phyloP scores from a whole-genome alignment of 139 green algal genomes.

The Pleodorina starrii region DNA sequence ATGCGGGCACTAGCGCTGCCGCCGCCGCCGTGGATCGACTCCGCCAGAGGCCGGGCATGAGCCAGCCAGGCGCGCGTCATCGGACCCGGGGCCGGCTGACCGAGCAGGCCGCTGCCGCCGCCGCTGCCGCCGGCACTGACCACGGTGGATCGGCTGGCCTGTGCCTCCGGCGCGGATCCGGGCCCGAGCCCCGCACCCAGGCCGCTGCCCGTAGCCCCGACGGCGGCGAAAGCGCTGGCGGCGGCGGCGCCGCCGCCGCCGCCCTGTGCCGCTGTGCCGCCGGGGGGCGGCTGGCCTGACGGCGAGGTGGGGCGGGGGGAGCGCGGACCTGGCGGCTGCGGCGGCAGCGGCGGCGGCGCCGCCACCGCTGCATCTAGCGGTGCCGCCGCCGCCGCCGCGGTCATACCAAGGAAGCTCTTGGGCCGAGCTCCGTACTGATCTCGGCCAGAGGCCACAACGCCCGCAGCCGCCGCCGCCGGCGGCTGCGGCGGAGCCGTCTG shows the following conservation, averaged over 20 bases:
- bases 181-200: too few species aligned
- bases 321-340: not conserved
- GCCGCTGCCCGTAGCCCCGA: too few species aligned
- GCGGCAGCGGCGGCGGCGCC: not conserved
- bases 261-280: too few species aligned
- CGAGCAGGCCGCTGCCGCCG: not conserved
- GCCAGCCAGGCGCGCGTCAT: conserved; percentile 11
- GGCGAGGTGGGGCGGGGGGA: not conserved
- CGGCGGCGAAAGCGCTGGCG: not conserved
- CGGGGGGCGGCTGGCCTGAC: not conserved
- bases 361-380: not conserved
- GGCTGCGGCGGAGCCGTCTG: too few species aligned
- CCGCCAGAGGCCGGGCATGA: not conserved
- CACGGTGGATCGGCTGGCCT: not conserved
- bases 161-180: not conserved
- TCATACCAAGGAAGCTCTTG: not conserved
- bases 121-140: not conserved
- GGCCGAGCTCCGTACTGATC: too few species aligned
- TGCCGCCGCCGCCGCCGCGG: too few species aligned
- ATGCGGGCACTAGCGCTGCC: not conserved
- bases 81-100: not conserved
- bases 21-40: not conserved
- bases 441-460: too few species aligned
- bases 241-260: not conserved
- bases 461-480: too few species aligned